phyloP scores from a whole-genome alignment of 1,284 basidiomycete species.

The Tylopilus sp. region DNA sequence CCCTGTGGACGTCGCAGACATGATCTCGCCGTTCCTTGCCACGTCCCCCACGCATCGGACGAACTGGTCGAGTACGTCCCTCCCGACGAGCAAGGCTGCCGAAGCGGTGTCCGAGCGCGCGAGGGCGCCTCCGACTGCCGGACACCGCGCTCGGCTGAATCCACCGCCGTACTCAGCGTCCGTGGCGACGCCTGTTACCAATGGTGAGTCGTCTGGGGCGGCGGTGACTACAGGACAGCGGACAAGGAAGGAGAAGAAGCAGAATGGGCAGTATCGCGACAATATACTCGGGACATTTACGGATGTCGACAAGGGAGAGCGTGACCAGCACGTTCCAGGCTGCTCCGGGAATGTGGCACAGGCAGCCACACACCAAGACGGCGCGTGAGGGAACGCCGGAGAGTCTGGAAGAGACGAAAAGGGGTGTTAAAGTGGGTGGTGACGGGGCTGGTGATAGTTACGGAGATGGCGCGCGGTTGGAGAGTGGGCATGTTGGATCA shows the following conservation, averaged over 20 bases:
- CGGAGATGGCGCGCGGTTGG: too few species aligned
- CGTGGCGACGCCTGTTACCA: neutral
- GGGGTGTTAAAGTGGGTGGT: too few species aligned
- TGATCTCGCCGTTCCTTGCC: slow-evolving; percentile 26
- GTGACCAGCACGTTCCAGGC: neutral
- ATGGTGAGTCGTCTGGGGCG: neutral
- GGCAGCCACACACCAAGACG: neutral
- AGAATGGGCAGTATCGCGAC: neutral
- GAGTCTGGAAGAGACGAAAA: neutral
- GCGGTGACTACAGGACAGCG: neutral
- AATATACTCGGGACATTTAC: slow-evolving; percentile 8
- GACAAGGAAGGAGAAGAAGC: slow-evolving; percentile 3
- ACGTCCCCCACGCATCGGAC: slow-evolving; percentile 4
- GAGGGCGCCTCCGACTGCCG: neutral
- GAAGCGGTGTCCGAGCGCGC: slow-evolving; percentile 10
- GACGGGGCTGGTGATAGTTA: too few species aligned
- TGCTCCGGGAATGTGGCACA: neutral
- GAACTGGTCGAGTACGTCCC: neutral
- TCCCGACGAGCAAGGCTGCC: neutral
- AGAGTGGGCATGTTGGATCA: too few species aligned
- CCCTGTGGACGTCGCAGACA: slow-evolving; percentile 20
- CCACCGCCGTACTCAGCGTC: slow-evolving; percentile 24
- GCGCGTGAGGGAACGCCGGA: neutral
- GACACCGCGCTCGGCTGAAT: slow-evolving; percentile 20
- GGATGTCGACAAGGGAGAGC: slow-evolving; percentile 6